Percentiles rank a stretch among this genome's conserved stretches.
These are phyloP conservation scores for Alternaria hordeiaustralica DNA, from an alignment of 2,329 filamentous ascomycete genomes.

Conservation along the genomic window DNA sequence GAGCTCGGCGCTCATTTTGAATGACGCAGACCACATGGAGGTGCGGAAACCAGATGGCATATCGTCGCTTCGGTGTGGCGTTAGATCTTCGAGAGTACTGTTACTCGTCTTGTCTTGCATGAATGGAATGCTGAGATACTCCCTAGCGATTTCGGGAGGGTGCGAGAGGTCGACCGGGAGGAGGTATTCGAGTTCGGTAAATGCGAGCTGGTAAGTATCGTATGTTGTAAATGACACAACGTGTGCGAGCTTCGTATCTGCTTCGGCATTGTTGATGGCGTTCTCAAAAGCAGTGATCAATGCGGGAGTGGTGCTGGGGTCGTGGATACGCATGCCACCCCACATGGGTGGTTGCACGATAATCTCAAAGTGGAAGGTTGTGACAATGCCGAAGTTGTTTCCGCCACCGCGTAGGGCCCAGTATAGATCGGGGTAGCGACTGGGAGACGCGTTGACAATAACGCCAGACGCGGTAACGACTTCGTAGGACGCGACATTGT, in stretches of 20 bases:
- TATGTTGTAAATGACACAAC: neutral
- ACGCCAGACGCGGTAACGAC: neutral
- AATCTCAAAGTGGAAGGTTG: neutral
- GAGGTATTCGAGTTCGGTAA: neutral
- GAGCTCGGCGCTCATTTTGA: neutral
- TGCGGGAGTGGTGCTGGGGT: neutral
- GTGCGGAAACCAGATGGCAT: neutral
- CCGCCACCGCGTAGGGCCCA: slow-evolving; percentile 3
- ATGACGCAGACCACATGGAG: neutral
- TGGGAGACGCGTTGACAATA: neutral
- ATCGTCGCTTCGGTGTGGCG: neutral
- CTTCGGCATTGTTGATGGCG: neutral
- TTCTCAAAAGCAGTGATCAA: neutral
- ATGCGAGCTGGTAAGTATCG: neutral
- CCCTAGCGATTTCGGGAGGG: neutral
- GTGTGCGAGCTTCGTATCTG: neutral
- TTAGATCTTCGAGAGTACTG: neutral
- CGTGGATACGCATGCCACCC: neutral
- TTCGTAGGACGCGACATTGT: neutral
- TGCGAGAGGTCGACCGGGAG: neutral
- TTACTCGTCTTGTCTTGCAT: neutral
- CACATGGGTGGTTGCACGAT: neutral
- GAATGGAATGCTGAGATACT: neutral
- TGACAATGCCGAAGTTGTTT: slow-evolving; percentile 3
- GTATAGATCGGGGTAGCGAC: neutral